Evolutionary conservation across 768 basidiomycete species (phyloP).

Genomic region (Sporobolomyces roseus): DNA sequence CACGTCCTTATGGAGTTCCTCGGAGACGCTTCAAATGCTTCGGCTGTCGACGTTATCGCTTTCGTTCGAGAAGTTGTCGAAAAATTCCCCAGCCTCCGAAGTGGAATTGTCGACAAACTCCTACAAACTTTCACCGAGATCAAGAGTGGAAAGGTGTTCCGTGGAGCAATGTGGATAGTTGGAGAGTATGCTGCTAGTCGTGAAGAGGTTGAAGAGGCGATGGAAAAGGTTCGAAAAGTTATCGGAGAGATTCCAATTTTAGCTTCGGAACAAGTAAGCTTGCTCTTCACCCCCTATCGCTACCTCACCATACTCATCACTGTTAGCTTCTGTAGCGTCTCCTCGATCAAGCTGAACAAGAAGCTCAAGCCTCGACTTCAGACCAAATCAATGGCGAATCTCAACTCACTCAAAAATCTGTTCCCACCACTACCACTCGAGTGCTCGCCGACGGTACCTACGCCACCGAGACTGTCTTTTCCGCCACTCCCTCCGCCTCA

Average conservation of each 20-base stretch:
- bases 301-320: neutral
- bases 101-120: conserved; percentile 78
- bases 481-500: conserved; percentile 48
- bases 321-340: conserved; percentile 50
- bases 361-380: conserved; percentile 51
- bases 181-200: conserved; percentile 78
- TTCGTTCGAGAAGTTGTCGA: conserved; percentile 91
- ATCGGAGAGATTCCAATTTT: conserved; percentile 97
- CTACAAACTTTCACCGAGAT: conserved; percentile 74
- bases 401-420: conserved; percentile 52
- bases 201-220: conserved; percentile 65
- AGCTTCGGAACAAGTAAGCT: conserved; percentile 69
- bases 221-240: conserved; percentile 75
- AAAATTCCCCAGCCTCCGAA: conserved; percentile 84
- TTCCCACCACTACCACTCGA: conserved; percentile 58
- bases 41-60: conserved; percentile 88
- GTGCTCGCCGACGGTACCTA: conserved; percentile 96
- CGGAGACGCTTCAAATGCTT: conserved; percentile 92
- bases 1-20: conserved; percentile 74
- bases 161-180: conserved; percentile 95
- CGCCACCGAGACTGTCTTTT: conserved; percentile 89
- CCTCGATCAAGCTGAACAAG: conserved; percentile 68
- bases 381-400: conserved; percentile 48
- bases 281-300: neutral
- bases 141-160: conserved; percentile 94